Conservation (phyloP, 306 rosid species). For the Macrotyloma uniflorum region DNA sequence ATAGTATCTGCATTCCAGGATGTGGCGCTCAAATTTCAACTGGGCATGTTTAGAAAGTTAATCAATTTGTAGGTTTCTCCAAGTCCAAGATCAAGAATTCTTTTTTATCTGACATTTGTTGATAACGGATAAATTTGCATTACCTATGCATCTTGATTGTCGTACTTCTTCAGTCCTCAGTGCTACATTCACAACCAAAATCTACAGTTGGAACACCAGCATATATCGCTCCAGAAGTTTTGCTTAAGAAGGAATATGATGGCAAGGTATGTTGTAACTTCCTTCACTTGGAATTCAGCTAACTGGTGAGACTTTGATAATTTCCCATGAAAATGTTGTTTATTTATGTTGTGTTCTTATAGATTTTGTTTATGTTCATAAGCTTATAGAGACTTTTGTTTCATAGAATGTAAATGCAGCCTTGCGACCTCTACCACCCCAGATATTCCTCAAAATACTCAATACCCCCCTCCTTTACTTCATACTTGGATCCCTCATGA, state of each 20-base stretch:
- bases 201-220: slow-evolving; percentile 99
- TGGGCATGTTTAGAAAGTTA: slow-evolving; percentile 5
- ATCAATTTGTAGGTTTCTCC: slow-evolving; percentile 19
- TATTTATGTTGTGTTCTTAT: not conserved
- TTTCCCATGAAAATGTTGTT: slow-evolving; percentile 9
- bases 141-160: slow-evolving; percentile 39
- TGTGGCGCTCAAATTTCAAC: slow-evolving; percentile 9
- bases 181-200: slow-evolving; percentile 95
- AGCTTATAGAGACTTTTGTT: slow-evolving; percentile 12
- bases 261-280: slow-evolving; percentile 74
- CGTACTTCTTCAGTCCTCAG: slow-evolving; percentile 71
- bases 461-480: too few relatives aligned
- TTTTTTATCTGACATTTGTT: not conserved
- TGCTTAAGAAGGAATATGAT: slow-evolving; percentile 95
- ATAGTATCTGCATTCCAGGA: not conserved
- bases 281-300: not conserved
- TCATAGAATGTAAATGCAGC: not conserved
- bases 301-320: not conserved
- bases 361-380: not conserved
- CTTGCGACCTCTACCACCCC: too few relatives aligned
- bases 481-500: too few relatives aligned
- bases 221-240: slow-evolving; percentile 94
- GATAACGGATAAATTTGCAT: slow-evolving; percentile 1
- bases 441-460: too few relatives aligned
- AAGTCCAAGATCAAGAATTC: slow-evolving; percentile 3